Base-by-base conservation (phyloP, 768 basidiomycete genomes). In the Amanita molliuscula region DNA sequence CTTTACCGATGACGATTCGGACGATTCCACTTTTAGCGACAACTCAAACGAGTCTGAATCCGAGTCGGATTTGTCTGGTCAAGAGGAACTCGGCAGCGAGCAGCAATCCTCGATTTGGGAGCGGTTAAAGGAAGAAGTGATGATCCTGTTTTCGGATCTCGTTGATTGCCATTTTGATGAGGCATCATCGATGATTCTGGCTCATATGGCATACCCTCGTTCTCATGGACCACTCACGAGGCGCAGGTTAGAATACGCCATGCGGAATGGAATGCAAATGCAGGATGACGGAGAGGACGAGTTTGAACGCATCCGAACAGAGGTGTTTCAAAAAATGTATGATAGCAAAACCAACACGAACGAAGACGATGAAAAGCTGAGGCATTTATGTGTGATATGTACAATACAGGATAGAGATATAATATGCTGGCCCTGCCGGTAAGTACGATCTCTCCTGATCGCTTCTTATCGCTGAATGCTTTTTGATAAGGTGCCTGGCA, bases 391-490 rank as follows among this genome's bases (percentile, higher is more conserved):
- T 58, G 85, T 89, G 4, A 74, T 89, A 44, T 89, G 86, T 56
- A 84, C 79, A 23, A 67, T 67, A n/a, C 81, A 82, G 50, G 66
- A 73, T 23, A 67, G 86, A 44, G 78, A 84, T 58, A 75, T 89
- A 51, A 84, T 89, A 45, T 88, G 84, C 57, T 89, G 86, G 86
- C 86, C 86, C n/a, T 88, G 86, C 61, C 76, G 86, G 82, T 85
- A 53, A 20, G 72, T 25, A 26, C 26, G 3, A 13, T 10, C n/a
- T 37, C 7, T 28, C 26, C 2, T 1, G 6, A 2, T 10, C 23
- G 38, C 23, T 3, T 15, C 9, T 62, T 62, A 65, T 15, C n/a
- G 23, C 11, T 53, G 9, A 52, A 4, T 48, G 15, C n/a, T 26
- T 31, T 2, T 43, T 23, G 11, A 51, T 16, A 48, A 75, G 74